These are phyloP conservation scores for Nasturtium officinale DNA, from an alignment of 345 rosid species.

Conservation along the genomic window DNA sequence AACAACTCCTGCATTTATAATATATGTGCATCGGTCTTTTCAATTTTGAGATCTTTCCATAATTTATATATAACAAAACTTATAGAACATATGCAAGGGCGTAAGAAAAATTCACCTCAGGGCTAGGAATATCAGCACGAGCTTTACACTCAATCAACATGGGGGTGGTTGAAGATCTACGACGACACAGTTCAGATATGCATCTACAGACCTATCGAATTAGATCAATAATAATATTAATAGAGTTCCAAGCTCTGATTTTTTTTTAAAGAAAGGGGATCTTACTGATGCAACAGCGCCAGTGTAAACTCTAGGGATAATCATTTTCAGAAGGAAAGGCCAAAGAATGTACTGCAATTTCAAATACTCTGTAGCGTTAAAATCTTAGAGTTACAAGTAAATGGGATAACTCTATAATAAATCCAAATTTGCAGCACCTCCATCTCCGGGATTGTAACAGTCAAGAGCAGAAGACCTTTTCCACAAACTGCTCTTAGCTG, in stretches of 20 bases:
- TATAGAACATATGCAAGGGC: constrained; percentile 29
- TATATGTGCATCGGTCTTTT: constrained; percentile 18
- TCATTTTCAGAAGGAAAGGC: constrained; percentile 93
- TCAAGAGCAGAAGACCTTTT: constrained; percentile 92
- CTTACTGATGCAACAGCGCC: constrained; percentile 84
- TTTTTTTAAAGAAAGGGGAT: neutral
- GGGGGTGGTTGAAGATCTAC: constrained; percentile 56
- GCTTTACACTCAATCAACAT: constrained; percentile 81
- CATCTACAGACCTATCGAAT: constrained; percentile 89
- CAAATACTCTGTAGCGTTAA: constrained; percentile 23
- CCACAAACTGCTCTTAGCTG: constrained; percentile 83
- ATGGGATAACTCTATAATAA: constrained; percentile 9
- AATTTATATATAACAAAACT: neutral
- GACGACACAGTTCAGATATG: constrained; percentile 82
- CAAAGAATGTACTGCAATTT: constrained; percentile 84
- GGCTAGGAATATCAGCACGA: constrained; percentile 81
- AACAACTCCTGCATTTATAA: constrained; percentile 71
- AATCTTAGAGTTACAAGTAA: neutral
- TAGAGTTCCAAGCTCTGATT: constrained; percentile 7
- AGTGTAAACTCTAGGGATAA: constrained; percentile 69
- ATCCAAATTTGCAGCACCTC: constrained; percentile 55
- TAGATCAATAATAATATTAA: constrained; percentile 17
- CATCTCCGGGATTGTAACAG: constrained; percentile 96
- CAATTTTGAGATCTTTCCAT: constrained; percentile 21
- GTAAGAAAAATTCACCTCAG: constrained; percentile 61